A percentile compares a stretch with the other conserved stretches of the same genome.
Evolutionary conservation across 116 monocot species (phyloP).

Genomic region (Cymodocea nodosa): DNA sequence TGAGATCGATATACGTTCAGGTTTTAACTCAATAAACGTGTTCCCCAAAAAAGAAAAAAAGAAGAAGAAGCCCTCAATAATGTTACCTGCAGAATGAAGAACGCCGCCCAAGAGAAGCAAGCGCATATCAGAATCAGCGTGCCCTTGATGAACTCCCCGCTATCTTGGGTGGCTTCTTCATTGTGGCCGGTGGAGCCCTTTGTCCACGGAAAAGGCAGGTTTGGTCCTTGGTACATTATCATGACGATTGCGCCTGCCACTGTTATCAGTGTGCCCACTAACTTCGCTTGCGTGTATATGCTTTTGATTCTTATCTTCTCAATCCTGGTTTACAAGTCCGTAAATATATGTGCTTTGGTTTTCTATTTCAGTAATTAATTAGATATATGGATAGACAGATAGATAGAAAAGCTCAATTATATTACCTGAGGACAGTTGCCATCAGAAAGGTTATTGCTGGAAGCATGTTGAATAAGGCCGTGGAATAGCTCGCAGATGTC

Average conservation of each 20-base stretch:
- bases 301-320: conserved; percentile 35
- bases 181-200: conserved; percentile 12
- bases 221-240: conserved; percentile 57
- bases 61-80: too few species aligned
- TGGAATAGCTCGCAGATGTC: conserved; percentile 36
- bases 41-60: too few species aligned
- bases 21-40: too few species aligned
- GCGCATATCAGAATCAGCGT: conserved; percentile 33
- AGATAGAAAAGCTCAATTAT: background rate
- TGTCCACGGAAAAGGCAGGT: conserved; percentile 30
- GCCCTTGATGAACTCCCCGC: conserved; percentile 34
- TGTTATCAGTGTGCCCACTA: conserved; percentile 40
- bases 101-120: conserved; percentile 46
- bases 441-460: conserved; percentile 48
- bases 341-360: background rate
- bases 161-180: background rate
- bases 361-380: too few species aligned
- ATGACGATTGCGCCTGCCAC: conserved; percentile 45
- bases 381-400: background rate
- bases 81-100: conserved; percentile 53
- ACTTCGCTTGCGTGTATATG: conserved; percentile 44
- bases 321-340: conserved; percentile 18
- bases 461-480: conserved; percentile 44
- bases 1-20: too few species aligned
- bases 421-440: conserved; percentile 27